Evolutionary conservation across 1,284 basidiomycete species (phyloP), one percentile per base, ranked within the genome.

Genomic region (Pseudozyma flocculosa): DNA sequence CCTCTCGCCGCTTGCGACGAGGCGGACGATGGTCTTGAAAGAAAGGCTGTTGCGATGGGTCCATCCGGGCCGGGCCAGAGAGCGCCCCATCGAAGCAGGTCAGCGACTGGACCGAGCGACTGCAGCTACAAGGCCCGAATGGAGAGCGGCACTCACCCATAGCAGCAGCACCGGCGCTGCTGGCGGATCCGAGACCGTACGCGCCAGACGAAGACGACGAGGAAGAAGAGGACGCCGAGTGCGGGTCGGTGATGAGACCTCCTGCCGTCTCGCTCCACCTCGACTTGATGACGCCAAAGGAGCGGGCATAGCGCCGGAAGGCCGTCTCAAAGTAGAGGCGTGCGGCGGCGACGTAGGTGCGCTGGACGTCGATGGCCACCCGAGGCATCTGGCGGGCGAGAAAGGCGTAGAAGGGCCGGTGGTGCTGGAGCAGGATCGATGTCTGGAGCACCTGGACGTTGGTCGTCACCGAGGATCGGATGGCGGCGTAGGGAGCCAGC

Each of bases 261-360:
- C 21, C 37, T 0, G 40, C 11, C 2, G 40, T 36, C 38, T 72
- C 70, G 18, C 2, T 24, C 70, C 70, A 72, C 8, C 68, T 38
- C 19, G 68, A 52, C 4, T 67, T 26, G 9, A 62, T 38, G 4
- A 52, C 50, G 13, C 50, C 54, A 0, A 75, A 42, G 42, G 61
- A 88, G 29, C 95, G 83, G 24, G 87, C 84, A 76, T 98, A 99
- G 43, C 95, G 82, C 54, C 95, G 82, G 75, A 98, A 93, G 0
- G 88, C 91, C 17, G 95, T 97, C 79, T 99, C 95, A 62, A 92
- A 97, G 78, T 96, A 99, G 18, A 90, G 84, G 19, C 92, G 84
- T 4, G 90, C 88, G 13, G 89, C 86, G 40, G 84, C 85, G 29
- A 89, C 81, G 75, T 99, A 99, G 4, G 89, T 87, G 43, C 90